Base-by-base conservation (phyloP, 129 eudicot species). In the Helianthus tuberosus region DNA sequence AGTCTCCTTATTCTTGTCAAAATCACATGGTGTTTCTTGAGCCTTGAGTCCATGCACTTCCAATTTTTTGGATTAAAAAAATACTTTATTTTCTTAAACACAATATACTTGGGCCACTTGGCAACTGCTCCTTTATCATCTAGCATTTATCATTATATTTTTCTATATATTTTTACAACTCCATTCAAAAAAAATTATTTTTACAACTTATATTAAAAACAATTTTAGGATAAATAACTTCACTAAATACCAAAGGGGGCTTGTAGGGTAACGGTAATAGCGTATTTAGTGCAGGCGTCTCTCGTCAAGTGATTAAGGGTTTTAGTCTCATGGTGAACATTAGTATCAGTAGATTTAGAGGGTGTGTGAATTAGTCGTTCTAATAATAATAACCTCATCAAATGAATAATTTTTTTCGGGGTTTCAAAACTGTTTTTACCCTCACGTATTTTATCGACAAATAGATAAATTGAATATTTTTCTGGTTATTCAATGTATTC, bases 41-140 rank as follows among this genome's bases (percentile, higher is more conserved):
- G 86, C 80, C 82, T 75, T 80, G 90, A 74, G 82, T 75, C 81
- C 84, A 77, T 80, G 83, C 72, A 73, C 75, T 47, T 70, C 79
- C 51, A 61, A 63, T 46, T 29, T 60, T 17, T 32, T 60, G 12
- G 43, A 11, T 58, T 60, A 3, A 6, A 32, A 60, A 32, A 60
- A 3, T 32, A 60, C 43, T 13, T 60, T 32, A 29, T 29, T 23
- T 39, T 52, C 11, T 2, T 13, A 20, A 57, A 38, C 36, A 66
- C 55, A 51, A 27, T 27, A 27, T 27, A 61, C 74, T 17, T 70
- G 52, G 10, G 61, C 41, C 52, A 29, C 66, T 15, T 29, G 29
- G 32, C 41, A 20, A 6, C 10, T 50, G 5, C 53, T 65, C 58
- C 41, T 41, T 66, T 66, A 58, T 58, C 36, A 57, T 23, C 63